phyloP scores from a whole-genome alignment of 257 asterid genomes.

The Nyctanthes arbortristis region DNA sequence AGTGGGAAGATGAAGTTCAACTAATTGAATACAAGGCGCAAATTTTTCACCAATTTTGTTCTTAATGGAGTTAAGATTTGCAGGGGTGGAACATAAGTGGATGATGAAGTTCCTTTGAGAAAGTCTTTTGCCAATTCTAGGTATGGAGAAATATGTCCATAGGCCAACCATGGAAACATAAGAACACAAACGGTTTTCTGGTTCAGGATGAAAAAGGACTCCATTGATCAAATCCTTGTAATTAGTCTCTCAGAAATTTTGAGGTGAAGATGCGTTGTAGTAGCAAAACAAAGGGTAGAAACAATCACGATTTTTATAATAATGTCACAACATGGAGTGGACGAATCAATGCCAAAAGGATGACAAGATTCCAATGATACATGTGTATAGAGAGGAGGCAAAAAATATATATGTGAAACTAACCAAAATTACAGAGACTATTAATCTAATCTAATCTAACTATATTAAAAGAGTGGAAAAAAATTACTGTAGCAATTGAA shows the following conservation, averaged over 20 bases:
- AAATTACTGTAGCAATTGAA: too few relatives aligned
- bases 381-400: not conserved
- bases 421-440: not conserved
- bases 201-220: not conserved
- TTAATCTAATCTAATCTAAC: too few relatives aligned
- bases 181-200: conserved; percentile 10
- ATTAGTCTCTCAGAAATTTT: not conserved
- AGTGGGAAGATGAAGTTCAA: not conserved
- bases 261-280: not conserved
- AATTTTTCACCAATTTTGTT: not conserved
- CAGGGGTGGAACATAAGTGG: not conserved
- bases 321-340: not conserved
- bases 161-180: not conserved
- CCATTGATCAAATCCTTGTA: too few relatives aligned
- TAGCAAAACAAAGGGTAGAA: not conserved
- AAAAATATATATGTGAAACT: too few relatives aligned
- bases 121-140: not conserved
- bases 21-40: not conserved
- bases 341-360: not conserved
- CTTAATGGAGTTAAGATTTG: not conserved
- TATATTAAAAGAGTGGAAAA: too few relatives aligned
- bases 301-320: too few relatives aligned
- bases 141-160: not conserved
- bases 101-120: not conserved
- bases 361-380: not conserved